Evolutionary conservation across 2,329 filamentous ascomycete genomes (phyloP), one percentile per base, ranked within the genome.

Genomic region (Aphanoascus verrucosus): DNA sequence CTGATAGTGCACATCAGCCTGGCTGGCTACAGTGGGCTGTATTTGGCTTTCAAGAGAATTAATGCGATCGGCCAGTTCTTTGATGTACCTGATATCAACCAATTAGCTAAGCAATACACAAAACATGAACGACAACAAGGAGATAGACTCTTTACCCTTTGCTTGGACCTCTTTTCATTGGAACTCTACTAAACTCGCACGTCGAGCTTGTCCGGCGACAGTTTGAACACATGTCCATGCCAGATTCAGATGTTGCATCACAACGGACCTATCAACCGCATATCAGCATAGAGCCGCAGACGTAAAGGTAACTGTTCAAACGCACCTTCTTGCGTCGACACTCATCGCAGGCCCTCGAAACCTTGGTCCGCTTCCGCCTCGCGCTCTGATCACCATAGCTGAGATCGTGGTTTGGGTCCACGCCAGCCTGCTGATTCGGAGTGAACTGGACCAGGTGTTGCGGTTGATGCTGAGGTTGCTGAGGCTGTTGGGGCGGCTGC

Each of bases 301-400:
- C 43, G 37, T 37, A 28, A 28, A 28, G 7, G 23, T 28, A 4
- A 28, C 7, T 28, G 23, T 28, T 28, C 23, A 28, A 28, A 62
- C 52, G 55, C 65, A 78, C 76, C 74, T 91, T 94, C 70, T 94
- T 94, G 53, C 88, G 80, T 42, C 89, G 79, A 65, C 88, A 94
- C 65, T 94, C 88, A 64, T 95, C 88, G 63, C 88, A 95, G 1
- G 88, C 89, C 37, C 88, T 79, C 9, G 88, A 94, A 5, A 93
- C 88, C 67, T 94, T 94, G 5, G 85, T 86, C 55, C 88, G 77
- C 67, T 93, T 93, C 57, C 84, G 76, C 0, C 84, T 84, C 12
- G 83, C 79, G 9, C 82, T 81, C 55, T 76, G 76, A 58, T 84
- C 82, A 38, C 76, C 76, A 62, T 78, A 77, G 59, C 70, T 73